A percentile compares a stretch with the other conserved stretches of the same genome.
Conservation (phyloP, 345 rosid genomes). For the Eucalyptus marginata region DNA sequence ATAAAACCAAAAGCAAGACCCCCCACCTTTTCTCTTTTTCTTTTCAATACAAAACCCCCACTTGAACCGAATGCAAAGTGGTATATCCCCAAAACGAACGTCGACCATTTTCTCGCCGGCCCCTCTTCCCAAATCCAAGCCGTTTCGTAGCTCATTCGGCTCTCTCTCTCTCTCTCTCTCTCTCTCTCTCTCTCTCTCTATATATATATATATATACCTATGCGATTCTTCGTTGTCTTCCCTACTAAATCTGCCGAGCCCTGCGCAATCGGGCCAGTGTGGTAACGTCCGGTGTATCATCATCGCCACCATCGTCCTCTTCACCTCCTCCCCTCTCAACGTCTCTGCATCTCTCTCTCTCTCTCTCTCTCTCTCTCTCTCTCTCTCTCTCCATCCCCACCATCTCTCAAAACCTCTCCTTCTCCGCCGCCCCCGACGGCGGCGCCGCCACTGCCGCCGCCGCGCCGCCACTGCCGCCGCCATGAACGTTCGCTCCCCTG, state of each 20-base stretch:
- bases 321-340: neutral
- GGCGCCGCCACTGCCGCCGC: neutral
- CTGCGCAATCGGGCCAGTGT: neutral
- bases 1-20: neutral
- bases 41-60: neutral
- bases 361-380: too few relatives aligned
- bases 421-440: neutral
- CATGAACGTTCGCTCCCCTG: neutral
- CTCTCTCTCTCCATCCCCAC: too few relatives aligned
- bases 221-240: neutral
- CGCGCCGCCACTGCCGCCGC: neutral
- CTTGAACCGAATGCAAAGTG: neutral
- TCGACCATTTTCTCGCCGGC: neutral
- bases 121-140: neutral
- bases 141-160: neutral
- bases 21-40: accelerated
- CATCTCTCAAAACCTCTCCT: neutral
- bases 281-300: neutral
- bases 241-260: neutral
- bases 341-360: neutral
- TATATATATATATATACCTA: neutral
- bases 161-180: neutral
- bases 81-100: too few relatives aligned
- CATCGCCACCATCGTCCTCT: neutral
- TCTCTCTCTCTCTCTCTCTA: too few relatives aligned